Evolutionary conservation across 257 asterid genomes (phyloP).

Genomic region (Schizonepeta tenuifolia): DNA sequence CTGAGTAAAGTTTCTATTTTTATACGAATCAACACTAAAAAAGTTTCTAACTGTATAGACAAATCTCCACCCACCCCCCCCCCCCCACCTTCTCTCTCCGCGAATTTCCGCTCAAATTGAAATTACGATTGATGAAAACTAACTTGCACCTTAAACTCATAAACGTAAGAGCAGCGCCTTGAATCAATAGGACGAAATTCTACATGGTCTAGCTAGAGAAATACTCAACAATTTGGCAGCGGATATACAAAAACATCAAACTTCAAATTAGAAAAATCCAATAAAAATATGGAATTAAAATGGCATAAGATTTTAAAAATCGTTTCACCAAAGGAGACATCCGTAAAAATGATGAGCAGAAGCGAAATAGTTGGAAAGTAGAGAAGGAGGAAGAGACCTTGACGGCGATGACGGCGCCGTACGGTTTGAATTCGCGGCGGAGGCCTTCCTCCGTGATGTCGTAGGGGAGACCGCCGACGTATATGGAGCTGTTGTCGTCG

Average conservation of each 20-base stretch:
- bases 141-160: neutral
- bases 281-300: neutral
- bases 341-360: neutral
- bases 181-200: neutral
- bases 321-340: neutral
- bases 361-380: neutral
- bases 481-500: slow-evolving; percentile 69
- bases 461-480: slow-evolving; percentile 79
- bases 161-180: slow-evolving; percentile 12
- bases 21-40: neutral
- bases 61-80: no score
- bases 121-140: neutral
- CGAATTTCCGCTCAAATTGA: neutral
- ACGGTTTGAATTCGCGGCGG: slow-evolving; percentile 56
- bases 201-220: neutral
- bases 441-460: slow-evolving; percentile 69
- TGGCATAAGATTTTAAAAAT: neutral
- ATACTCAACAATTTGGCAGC: slow-evolving; percentile 8
- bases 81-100: no score
- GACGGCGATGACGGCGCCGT: slow-evolving; percentile 68
- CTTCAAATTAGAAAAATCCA: slow-evolving; percentile 1
- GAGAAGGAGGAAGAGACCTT: slow-evolving; percentile 50
- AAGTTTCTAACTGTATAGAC: no score
- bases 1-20: neutral
- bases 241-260: slow-evolving; percentile 4